phyloP scores from a whole-genome alignment of 441 rosid genomes.

The Adansonia madagascariensis region DNA sequence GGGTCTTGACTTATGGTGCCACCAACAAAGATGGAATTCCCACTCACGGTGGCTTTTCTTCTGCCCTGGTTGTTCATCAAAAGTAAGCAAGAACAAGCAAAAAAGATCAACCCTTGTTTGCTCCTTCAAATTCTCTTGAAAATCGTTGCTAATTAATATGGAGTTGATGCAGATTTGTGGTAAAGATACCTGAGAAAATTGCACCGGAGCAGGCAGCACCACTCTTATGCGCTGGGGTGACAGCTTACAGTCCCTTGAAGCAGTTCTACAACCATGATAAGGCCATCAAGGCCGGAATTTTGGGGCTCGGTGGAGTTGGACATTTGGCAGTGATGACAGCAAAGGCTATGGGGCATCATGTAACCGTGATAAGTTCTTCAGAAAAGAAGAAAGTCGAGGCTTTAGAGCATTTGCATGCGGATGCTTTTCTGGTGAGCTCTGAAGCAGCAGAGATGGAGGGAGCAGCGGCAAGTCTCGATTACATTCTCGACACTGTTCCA shows the following conservation, averaged over 20 bases:
- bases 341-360: slow-evolving; percentile 55
- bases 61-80: slow-evolving; percentile 50
- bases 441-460: slow-evolving; percentile 38
- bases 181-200: slow-evolving; percentile 45
- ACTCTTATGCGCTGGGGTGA: slow-evolving; percentile 49
- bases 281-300: slow-evolving; percentile 39
- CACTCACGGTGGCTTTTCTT: slow-evolving; percentile 50
- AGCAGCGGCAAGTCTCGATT: slow-evolving; percentile 42
- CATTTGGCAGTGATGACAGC: slow-evolving; percentile 52
- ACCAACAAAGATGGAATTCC: slow-evolving; percentile 45
- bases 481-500: slow-evolving; percentile 51
- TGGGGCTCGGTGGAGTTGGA: slow-evolving; percentile 59
- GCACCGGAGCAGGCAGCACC: slow-evolving; percentile 54
- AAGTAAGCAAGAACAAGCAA: slow-evolving; percentile 35
- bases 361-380: slow-evolving; percentile 56
- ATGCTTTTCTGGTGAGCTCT: slow-evolving; percentile 47
- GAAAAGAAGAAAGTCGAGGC: slow-evolving; percentile 52
- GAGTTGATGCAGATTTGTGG: slow-evolving; percentile 41
- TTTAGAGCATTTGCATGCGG: slow-evolving; percentile 43
- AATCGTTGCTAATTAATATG: background rate
- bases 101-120: background rate
- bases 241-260: slow-evolving; percentile 54
- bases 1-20: slow-evolving; percentile 40
- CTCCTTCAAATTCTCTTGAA: background rate
- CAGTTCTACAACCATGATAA: slow-evolving; percentile 32